These are phyloP conservation scores for Austroboletus niveus DNA, from an alignment of 1,284 basidiomycete genomes.

Conservation along the genomic window DNA sequence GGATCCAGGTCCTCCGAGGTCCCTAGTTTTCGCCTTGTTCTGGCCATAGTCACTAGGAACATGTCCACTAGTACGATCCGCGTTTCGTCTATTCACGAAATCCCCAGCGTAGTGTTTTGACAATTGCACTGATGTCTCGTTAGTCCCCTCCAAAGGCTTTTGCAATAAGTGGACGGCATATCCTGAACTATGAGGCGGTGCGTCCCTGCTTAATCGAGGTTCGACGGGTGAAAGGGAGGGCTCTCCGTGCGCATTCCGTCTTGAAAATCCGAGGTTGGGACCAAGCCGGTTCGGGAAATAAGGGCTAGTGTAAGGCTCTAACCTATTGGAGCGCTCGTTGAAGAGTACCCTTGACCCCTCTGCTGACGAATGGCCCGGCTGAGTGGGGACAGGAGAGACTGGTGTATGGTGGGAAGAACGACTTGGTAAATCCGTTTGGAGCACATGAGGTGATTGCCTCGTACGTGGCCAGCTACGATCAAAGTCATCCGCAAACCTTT, in stretches of 20 bases:
- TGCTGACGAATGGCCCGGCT: slow-evolving; percentile 47
- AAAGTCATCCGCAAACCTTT: slow-evolving; percentile 84
- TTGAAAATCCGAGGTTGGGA: slow-evolving; percentile 33
- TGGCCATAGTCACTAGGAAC: slow-evolving; percentile 18
- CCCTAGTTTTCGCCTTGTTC: slow-evolving; percentile 19
- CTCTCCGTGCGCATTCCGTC: slow-evolving; percentile 48
- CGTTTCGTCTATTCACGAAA: slow-evolving; percentile 14
- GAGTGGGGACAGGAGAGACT: slow-evolving; percentile 37
- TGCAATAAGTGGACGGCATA: slow-evolving; percentile 50
- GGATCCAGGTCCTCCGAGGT: slow-evolving; percentile 11
- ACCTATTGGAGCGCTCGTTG: slow-evolving; percentile 83
- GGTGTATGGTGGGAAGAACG: slow-evolving; percentile 33
- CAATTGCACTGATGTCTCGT: slow-evolving; percentile 15
- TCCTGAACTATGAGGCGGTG: slow-evolving; percentile 40
- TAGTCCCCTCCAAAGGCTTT: slow-evolving; percentile 34
- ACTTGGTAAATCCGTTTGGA: slow-evolving; percentile 42
- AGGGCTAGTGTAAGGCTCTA: slow-evolving; percentile 68
- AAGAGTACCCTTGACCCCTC: slow-evolving; percentile 73
- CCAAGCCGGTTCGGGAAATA: slow-evolving; percentile 35
- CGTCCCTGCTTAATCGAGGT: slow-evolving; percentile 43
- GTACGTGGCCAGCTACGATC: slow-evolving; percentile 89
- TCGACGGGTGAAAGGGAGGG: slow-evolving; percentile 42
- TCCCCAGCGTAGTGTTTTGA: slow-evolving; percentile 22
- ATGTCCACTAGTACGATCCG: slow-evolving; percentile 20
- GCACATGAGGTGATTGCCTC: slow-evolving; percentile 41